These are phyloP conservation scores for Eimeria maxima DNA, from an alignment of 169 alveolate species.

Conservation along the genomic window DNA sequence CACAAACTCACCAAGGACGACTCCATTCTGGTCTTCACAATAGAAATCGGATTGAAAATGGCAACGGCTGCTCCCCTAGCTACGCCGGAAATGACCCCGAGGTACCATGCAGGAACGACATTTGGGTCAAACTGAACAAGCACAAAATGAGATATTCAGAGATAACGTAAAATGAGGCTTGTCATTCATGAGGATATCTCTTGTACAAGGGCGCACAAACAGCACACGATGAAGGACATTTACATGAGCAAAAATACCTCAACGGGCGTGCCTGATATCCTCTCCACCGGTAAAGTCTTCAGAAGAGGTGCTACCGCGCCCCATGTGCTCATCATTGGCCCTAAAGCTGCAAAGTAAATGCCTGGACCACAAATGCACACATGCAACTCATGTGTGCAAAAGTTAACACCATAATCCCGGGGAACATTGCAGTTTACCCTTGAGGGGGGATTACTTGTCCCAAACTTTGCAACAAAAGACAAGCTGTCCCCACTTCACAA, in stretches of 20 bases:
- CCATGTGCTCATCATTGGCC: slow-evolving; percentile 76
- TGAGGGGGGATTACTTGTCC: background rate
- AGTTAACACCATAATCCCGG: background rate
- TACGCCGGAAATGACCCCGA: slow-evolving; percentile 68
- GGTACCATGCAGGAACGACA: slow-evolving; percentile 81
- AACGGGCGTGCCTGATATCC: slow-evolving; percentile 12
- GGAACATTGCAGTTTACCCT: background rate
- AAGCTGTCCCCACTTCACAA: background rate
- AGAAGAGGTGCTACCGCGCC: slow-evolving; percentile 52
- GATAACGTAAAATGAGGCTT: background rate
- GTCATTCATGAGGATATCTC: background rate
- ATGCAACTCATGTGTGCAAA: background rate
- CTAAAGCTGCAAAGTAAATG: slow-evolving; percentile 62
- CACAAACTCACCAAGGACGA: slow-evolving; percentile 78
- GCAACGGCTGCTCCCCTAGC: slow-evolving; percentile 82
- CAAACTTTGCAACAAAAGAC: background rate
- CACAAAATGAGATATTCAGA: background rate
- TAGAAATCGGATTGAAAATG: slow-evolving; percentile 81
- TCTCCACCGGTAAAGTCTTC: slow-evolving; percentile 23
- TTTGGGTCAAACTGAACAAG: slow-evolving; percentile 26
- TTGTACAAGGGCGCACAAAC: background rate
- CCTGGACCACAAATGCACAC: background rate
- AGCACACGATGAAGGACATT: background rate
- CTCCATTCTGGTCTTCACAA: slow-evolving; percentile 83
- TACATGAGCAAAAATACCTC: slow-evolving; percentile 8